Percentiles rank a stretch among this genome's conserved stretches.
Evolutionary conservation across 257 asterid genomes (phyloP).

Genomic region (Salvia rosmarinus): DNA sequence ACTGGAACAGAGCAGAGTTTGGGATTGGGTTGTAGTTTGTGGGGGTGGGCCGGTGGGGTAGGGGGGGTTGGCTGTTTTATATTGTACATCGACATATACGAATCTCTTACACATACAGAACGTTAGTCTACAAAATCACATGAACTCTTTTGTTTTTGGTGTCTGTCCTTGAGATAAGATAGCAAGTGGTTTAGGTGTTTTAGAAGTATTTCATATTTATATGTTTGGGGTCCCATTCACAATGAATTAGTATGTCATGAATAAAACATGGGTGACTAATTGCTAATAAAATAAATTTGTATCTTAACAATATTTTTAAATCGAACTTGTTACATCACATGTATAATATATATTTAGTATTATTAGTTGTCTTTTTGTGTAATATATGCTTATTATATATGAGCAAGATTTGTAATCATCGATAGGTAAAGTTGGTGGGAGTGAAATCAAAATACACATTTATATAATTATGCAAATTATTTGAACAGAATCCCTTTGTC

Average conservation of each 20-base stretch:
- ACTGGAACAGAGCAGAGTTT: background rate
- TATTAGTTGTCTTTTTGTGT: too few relatives aligned
- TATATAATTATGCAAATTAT: too few relatives aligned
- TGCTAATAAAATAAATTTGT: background rate
- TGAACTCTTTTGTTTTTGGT: background rate
- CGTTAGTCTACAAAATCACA: background rate
- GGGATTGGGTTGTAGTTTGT: background rate
- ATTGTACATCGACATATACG: background rate
- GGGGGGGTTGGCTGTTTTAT: background rate
- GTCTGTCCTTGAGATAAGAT: constrained; percentile 2
- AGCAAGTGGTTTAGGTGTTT: constrained; percentile 22
- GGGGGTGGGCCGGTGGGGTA: background rate
- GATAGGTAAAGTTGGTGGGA: too few relatives aligned
- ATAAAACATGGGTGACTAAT: background rate
- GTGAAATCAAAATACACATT: too few relatives aligned
- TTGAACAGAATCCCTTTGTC: background rate
- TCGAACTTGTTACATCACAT: background rate
- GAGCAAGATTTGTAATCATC: too few relatives aligned
- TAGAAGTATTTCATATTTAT: constrained; percentile 5
- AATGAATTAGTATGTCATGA: background rate
- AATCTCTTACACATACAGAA: background rate
- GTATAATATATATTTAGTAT: background rate
- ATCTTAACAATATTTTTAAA: background rate
- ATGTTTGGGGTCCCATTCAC: constrained; percentile 1
- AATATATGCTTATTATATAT: too few relatives aligned